These are phyloP conservation scores for Cicer cuneatum DNA, from an alignment of 306 rosid species.

Conservation along the genomic window DNA sequence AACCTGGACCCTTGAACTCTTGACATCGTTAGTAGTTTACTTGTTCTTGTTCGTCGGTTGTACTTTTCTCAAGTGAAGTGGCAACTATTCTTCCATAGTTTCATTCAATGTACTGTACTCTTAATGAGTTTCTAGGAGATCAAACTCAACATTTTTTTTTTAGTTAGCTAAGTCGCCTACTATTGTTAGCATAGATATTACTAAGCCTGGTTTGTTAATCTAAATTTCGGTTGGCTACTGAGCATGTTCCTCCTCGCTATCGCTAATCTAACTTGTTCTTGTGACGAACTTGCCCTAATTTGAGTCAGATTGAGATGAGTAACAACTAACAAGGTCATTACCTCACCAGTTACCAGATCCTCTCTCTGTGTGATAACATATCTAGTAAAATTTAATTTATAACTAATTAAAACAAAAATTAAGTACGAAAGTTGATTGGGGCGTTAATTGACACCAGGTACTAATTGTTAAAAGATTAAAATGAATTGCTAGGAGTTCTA, in stretches of 20 bases:
- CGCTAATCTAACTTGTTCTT: not conserved
- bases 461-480: no score
- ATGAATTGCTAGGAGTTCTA: no score
- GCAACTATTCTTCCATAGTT: slow-evolving; percentile 35
- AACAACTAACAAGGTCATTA: not conserved
- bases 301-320: not conserved
- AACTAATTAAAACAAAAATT: not conserved
- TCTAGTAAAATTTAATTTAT: not conserved
- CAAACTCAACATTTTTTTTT: slow-evolving; percentile 24
- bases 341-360: not conserved
- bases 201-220: not conserved
- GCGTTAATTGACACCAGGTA: not conserved
- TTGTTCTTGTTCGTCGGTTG: slow-evolving; percentile 77
- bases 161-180: slow-evolving; percentile 24
- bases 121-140: slow-evolving; percentile 37
- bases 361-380: no score
- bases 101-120: slow-evolving; percentile 24
- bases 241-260: not conserved
- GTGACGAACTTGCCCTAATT: not conserved
- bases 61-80: slow-evolving; percentile 81
- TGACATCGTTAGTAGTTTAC: slow-evolving; percentile 84
- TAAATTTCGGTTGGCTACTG: slow-evolving; percentile 1
- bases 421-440: not conserved
- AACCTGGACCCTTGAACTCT: slow-evolving; percentile 86
- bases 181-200: slow-evolving; percentile 31